These are phyloP conservation scores for Lotus japonicus DNA, from an alignment of 306 rosid species.

Conservation along the genomic window DNA sequence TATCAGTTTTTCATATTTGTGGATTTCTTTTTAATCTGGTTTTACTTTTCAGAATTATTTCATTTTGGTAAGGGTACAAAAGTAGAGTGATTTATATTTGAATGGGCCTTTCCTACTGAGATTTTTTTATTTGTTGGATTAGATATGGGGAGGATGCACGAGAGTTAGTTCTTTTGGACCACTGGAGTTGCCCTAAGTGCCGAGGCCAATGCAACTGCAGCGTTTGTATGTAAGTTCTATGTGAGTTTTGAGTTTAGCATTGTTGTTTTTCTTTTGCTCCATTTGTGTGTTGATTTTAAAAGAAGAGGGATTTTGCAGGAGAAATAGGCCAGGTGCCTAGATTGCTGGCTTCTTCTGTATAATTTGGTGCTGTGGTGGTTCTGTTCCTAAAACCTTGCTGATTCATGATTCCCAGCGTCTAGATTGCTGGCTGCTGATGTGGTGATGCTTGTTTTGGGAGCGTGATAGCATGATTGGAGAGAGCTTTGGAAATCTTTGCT, in stretches of 20 bases:
- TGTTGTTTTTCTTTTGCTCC: not conserved
- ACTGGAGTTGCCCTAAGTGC: conserved; percentile 82
- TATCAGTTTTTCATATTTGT: not conserved
- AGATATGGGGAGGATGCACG: conserved; percentile 73
- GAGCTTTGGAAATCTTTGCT: too few species aligned
- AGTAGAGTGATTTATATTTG: not conserved
- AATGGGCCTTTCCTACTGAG: not conserved
- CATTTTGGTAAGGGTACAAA: not conserved
- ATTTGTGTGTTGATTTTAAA: conserved; percentile 10
- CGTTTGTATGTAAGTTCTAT: conserved; percentile 47
- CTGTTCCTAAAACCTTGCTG: too few species aligned
- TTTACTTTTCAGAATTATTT: not conserved
- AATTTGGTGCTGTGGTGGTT: too few species aligned
- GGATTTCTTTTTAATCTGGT: not conserved
- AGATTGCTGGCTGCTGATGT: too few species aligned
- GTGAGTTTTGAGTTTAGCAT: not conserved
- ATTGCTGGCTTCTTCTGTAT: too few species aligned
- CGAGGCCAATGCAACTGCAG: conserved; percentile 75
- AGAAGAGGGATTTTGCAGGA: conserved; percentile 35
- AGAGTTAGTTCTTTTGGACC: conserved; percentile 25
- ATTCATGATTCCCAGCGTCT: too few species aligned
- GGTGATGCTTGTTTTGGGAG: too few species aligned
- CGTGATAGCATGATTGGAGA: too few species aligned
- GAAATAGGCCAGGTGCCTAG: conserved; percentile 57
- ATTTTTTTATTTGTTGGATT: not conserved